Evolutionary conservation across 371 early-diverging fungal species (phyloP), one percentile per base, ranked within the genome.

Genomic region (Syncephalastrum sp.): DNA sequence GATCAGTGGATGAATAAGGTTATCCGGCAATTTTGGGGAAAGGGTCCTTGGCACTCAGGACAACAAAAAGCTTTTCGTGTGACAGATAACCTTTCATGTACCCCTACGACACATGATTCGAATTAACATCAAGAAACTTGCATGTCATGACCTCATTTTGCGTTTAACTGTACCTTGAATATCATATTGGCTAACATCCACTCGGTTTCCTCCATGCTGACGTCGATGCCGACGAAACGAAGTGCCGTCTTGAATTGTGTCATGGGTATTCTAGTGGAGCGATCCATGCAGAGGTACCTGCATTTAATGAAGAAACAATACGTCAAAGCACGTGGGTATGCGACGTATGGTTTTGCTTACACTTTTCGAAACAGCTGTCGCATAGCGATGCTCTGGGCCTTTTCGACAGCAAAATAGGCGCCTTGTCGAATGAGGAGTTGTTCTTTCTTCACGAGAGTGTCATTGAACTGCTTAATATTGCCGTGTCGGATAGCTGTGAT

Each of bases 61-160:
- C 96, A 3, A 91, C 69, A 42, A 82, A 81, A 50, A 81, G 73
- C 59, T 88, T 85, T 67, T 93, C 93, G 58, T 89, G 91, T 1
- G 93, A 90, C 27, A 96, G 54, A 63, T 96, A 95, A 0, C 94
- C 96, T 48, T 90, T 91, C 50, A 95, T 81, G 61, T 83, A 90
- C 3, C 92, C 94, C 84, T 85, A 63, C 25, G 50, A 57, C 19
- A 78, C 14, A 25, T 16, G n/a, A 33, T 45, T 45, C 6, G 19
- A 15, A 42, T 16, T 15, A 41, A 13, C 19, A 21, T 33, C 25
- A n/a, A 44, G 14, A 60, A 21, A 14, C 17, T 3, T 6, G 44
- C 14, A 45, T 46, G 19, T 50, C 43, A 0, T 44, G 33, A 10
- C 10, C 15, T 17, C 13, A 10, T 17, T 10, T 25, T 17, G 42